These are phyloP conservation scores for Acrodontium crateriforme DNA, from an alignment of 2,329 filamentous ascomycete species.

Conservation along the genomic window DNA sequence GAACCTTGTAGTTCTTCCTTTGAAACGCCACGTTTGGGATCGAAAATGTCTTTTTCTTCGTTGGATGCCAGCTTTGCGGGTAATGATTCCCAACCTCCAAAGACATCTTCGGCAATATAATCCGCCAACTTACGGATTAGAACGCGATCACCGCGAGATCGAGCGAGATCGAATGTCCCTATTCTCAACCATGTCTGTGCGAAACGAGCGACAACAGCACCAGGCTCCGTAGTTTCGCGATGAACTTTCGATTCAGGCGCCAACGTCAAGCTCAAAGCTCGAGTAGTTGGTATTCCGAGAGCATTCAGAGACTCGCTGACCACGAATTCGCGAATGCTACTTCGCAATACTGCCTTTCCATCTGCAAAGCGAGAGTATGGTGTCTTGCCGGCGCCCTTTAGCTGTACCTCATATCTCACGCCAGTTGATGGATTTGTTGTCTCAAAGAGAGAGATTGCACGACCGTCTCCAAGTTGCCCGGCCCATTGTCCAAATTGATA, in stretches of 20 bases:
- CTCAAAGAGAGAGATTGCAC: constrained; percentile 90
- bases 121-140: constrained; percentile 62
- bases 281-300: constrained; percentile 70
- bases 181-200: constrained; percentile 84
- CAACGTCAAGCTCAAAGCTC: constrained; percentile 70
- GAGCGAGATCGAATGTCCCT: constrained; percentile 90
- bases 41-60: constrained; percentile 35
- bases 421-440: constrained; percentile 58
- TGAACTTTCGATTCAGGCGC: constrained; percentile 58
- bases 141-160: constrained; percentile 63
- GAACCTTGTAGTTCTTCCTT: constrained; percentile 49
- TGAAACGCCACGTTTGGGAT: constrained; percentile 23
- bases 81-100: constrained; percentile 74
- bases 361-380: constrained; percentile 96
- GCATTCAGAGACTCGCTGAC: constrained; percentile 83
- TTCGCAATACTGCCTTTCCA: constrained; percentile 82
- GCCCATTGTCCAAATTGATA: constrained; percentile 67
- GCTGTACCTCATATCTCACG: constrained; percentile 74
- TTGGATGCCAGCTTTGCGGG: constrained; percentile 42
- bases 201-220: constrained; percentile 83
- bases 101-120: constrained; percentile 78
- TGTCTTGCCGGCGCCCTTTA: constrained; percentile 87
- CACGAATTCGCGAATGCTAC: constrained; percentile 86
- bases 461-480: constrained; percentile 85
- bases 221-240: constrained; percentile 72